Evolutionary conservation across 2,329 filamentous ascomycete species (phyloP), one percentile per base, ranked within the genome.

Genomic region (Penicillium sp.): DNA sequence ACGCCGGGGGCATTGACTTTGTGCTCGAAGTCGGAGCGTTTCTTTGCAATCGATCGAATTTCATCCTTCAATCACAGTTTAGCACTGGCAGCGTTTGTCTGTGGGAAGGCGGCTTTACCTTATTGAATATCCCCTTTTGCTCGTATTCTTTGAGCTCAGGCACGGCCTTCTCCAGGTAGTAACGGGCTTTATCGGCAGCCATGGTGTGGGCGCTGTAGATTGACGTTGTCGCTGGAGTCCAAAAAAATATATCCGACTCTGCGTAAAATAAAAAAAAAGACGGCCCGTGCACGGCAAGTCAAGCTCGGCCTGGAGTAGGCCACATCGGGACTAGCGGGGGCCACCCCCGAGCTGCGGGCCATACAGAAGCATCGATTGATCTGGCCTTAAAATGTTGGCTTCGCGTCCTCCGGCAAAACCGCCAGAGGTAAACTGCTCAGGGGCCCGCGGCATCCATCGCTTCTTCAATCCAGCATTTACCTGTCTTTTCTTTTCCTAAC

Each of bases 101-200:
- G 48, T 51, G 12, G 28, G 21, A 57, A 47, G 23, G 56, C 30
- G 47, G 43, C 3, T 47, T 33, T 73, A 89, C 89, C 77, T 88
- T 86, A 60, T 82, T 84, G 76, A 99, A 99, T 64, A 99, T 89
- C 65, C 90, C 87, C 73, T 96, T 97, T 63, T 90, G 84, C 74
- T 96, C 89, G 73, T 91, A 95, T 67, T 96, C 91, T 61, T 91
- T 90, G 57, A 99, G 83, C 73, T 97, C 92, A 16, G 92, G 91
- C 45, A 97, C 90, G 2, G 89, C 88, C 64, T 93, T 88, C 78
- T 99, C 94, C 62, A 97, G 83, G 74, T 90, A 97, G 76, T 93
- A 97, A 58, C 93, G 90, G 56, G 93, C 94, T 76, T 97, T 97
- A 69, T 97, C 94, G 61, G 89, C 88, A 1, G 91, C 84, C 91